Base-by-base conservation (phyloP, 2,329 filamentous ascomycete species). In the Aspergillus versicolor region DNA sequence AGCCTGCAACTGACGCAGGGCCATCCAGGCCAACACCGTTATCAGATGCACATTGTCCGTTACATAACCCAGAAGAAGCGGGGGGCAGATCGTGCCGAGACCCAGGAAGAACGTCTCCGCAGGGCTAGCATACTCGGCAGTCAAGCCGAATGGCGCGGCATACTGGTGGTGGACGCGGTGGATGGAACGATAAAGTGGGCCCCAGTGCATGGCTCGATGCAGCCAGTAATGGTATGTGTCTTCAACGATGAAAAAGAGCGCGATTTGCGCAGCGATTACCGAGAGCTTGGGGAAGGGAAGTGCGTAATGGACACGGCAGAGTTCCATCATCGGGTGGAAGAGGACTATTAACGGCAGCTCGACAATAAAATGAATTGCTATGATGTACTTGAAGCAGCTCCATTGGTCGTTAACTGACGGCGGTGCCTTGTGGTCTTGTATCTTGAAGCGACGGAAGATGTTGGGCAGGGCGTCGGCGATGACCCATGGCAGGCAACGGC, bases 101-200 rank as follows among this genome's bases (percentile, higher is more conserved):
- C 92, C 93, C 52, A 97, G 88, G 53, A 94, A 83, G 87, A 96
- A 93, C 65, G 92, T 91, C 79, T 97, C 93, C 66, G 97, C 93
- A 1, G 93, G 93, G 47, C 92, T 96, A 12, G 93, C 93, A 75
- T 97, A 97, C 78, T 97, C 93, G 57, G 93, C 92, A 21, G 93
- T 92, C 38, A 97, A 82, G 65, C 93, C 93, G 73, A 97, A 97
- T 21, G 93, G 93, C 11, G 93, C 92, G 47, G 91, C 95, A 82
- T 97, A 97, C 70, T 93, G 92, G 82, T 97, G 93, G 81, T 97
- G 93, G 69, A 97, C 91, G 82, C 97, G 97, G 85, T 97, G 93
- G 70, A 97, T 89, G 74, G 87, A 84, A 81, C 91, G 95, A 86
- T 97, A 97, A 6, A 97, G 85, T 30, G 91, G 90, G 15, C 90